phyloP scores from a whole-genome alignment of 2,329 filamentous ascomycete species.

The Pestalotiopsis sp. region DNA sequence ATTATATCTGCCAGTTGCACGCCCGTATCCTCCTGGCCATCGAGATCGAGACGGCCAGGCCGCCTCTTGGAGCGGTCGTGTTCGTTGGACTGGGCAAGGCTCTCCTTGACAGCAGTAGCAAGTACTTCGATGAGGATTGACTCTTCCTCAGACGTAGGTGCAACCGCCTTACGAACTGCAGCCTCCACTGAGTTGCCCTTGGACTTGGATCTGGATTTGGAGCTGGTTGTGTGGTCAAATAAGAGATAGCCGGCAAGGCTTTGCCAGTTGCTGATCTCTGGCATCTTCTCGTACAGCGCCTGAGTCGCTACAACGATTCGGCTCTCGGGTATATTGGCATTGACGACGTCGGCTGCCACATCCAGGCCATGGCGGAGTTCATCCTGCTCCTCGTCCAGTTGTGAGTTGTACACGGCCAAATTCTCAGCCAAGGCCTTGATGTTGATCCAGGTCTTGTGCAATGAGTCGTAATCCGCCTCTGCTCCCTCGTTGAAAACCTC shows the following conservation, averaged over 20 bases:
- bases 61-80: conserved; percentile 62
- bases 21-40: conserved; percentile 78
- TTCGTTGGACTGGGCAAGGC: conserved; percentile 68
- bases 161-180: conserved; percentile 71
- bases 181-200: conserved; percentile 61
- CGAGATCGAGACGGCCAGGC: conserved; percentile 62
- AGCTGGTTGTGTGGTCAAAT: conserved; percentile 80
- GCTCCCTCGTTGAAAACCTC: conserved; percentile 73
- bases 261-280: conserved; percentile 85
- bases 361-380: conserved; percentile 49
- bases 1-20: conserved; percentile 78
- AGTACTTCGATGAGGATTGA: conserved; percentile 85
- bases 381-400: conserved; percentile 61
- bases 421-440: conserved; percentile 89
- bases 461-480: conserved; percentile 76
- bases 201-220: conserved; percentile 53
- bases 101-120: conserved; percentile 77
- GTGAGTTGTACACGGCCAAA: conserved; percentile 77
- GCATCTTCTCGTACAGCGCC: conserved; percentile 79
- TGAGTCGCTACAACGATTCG: conserved; percentile 86
- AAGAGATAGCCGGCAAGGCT: conserved; percentile 86
- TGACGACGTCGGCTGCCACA: conserved; percentile 57
- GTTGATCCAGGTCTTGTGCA: conserved; percentile 84
- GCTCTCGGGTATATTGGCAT: conserved; percentile 71
- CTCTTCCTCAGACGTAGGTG: conserved; percentile 77